These are phyloP conservation scores for Citrullus amarus DNA, from an alignment of 306 rosid genomes.

Conservation along the genomic window DNA sequence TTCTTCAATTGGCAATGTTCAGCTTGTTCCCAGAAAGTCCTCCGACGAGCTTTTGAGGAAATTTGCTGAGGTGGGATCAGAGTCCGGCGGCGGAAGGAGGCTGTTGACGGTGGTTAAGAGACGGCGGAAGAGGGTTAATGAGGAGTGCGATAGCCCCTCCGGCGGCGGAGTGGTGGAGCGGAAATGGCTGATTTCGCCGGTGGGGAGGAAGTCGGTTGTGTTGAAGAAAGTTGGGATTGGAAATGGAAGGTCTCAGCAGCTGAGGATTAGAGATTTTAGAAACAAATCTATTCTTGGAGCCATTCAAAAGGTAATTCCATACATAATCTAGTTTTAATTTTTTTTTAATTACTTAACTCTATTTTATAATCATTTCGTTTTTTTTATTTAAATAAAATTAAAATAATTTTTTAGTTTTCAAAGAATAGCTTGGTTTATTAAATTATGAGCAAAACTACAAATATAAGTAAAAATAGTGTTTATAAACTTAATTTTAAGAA, in stretches of 20 bases:
- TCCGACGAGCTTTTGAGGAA: constrained; percentile 77
- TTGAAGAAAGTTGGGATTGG: constrained; percentile 38
- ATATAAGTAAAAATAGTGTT: too few species aligned
- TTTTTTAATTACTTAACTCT: too few species aligned
- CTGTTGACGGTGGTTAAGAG: constrained; percentile 18
- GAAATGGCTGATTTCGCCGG: constrained; percentile 44
- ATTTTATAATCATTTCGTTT: too few species aligned
- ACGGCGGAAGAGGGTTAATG: constrained; percentile 18
- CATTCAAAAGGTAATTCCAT: constrained; percentile 45
- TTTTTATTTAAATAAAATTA: too few species aligned
- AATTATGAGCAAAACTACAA: too few species aligned
- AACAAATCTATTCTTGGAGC: constrained; percentile 54
- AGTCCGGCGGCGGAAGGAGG: constrained; percentile 14
- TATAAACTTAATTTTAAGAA: too few species aligned
- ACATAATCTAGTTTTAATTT: too few species aligned
- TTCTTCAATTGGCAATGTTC: constrained; percentile 27
- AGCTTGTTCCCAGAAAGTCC: constrained; percentile 55
- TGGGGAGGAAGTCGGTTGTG: constrained; percentile 25
- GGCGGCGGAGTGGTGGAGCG: constrained; percentile 30
- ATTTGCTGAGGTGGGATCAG: constrained; percentile 32
- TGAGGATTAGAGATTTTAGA: constrained; percentile 40
- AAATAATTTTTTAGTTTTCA: too few species aligned
- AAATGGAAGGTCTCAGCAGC: constrained; percentile 24
- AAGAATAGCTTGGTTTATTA: too few species aligned
- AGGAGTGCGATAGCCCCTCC: constrained; percentile 25